Evolutionary conservation across 495 filamentous ascomycete genomes (phyloP).

Genomic region (Penicillium canariense): DNA sequence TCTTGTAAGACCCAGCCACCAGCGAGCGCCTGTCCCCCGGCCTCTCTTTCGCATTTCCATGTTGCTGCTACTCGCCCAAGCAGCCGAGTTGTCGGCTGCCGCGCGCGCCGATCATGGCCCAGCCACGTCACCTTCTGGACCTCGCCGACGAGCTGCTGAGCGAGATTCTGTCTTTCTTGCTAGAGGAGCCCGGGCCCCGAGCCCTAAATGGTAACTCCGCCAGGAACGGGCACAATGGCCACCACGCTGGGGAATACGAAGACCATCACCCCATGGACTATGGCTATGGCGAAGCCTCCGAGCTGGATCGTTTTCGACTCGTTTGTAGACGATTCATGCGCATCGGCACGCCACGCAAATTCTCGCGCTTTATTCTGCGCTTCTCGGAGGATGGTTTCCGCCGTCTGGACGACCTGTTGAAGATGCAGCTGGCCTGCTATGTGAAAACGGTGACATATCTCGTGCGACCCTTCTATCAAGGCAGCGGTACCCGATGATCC

Average conservation of each 20-base stretch:
- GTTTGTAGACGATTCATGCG: constrained; percentile 61
- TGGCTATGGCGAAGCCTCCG: constrained; percentile 36
- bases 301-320: constrained; percentile 53
- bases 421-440: constrained; percentile 56
- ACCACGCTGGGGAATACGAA: background rate
- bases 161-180: constrained; percentile 47
- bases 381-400: constrained; percentile 59
- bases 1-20: constrained; percentile 10
- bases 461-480: constrained; percentile 66
- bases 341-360: constrained; percentile 59
- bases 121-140: constrained; percentile 42
- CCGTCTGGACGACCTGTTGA: constrained; percentile 49
- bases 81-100: constrained; percentile 41
- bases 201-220: constrained; percentile 3
- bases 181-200: constrained; percentile 20
- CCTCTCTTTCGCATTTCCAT: constrained; percentile 32
- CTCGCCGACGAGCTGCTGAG: constrained; percentile 62
- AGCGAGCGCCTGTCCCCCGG: background rate
- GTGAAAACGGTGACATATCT: constrained; percentile 71
- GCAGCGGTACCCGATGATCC: constrained; percentile 43
- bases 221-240: constrained; percentile 5
- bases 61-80: constrained; percentile 34
- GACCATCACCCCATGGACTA: constrained; percentile 3
- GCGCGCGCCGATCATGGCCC: constrained; percentile 38
- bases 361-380: constrained; percentile 56